phyloP scores from a whole-genome alignment of 306 rosid species.

The Medicago arabica region DNA sequence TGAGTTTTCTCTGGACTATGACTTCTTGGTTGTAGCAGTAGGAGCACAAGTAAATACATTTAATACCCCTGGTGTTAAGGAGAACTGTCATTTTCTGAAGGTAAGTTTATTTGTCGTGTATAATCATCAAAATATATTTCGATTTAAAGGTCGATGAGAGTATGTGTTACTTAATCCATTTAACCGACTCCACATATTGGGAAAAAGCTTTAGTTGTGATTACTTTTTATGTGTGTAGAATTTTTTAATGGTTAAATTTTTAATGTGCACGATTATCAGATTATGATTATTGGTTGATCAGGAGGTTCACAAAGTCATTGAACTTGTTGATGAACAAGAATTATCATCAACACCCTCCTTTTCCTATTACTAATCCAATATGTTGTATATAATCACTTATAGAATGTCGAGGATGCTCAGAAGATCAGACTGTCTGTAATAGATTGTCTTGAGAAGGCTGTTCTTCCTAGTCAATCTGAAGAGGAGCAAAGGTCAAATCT shows the following conservation, averaged over 20 bases:
- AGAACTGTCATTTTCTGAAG: constrained; percentile 92
- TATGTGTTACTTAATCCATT: neutral
- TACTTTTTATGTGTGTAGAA: neutral
- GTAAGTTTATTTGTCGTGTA: constrained; percentile 46
- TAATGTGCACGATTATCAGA: constrained; percentile 10
- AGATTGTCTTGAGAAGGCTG: constrained; percentile 93
- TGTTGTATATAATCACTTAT: constrained; percentile 37
- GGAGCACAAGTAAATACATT: constrained; percentile 97
- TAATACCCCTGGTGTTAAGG: constrained; percentile 88
- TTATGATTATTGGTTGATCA: constrained; percentile 30
- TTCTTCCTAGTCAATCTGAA: constrained; percentile 78
- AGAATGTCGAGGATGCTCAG: constrained; percentile 96
- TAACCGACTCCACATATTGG: neutral
- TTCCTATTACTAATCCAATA: constrained; percentile 11
- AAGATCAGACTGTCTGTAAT: constrained; percentile 80
- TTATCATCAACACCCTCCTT: constrained; percentile 5
- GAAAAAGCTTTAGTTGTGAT: neutral
- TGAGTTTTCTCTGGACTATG: constrained; percentile 81
- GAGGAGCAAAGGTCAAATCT: constrained; percentile 81
- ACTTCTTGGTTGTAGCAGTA: constrained; percentile 77
- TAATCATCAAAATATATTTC: neutral
- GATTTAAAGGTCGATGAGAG: neutral
- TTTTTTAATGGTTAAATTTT: constrained; percentile 4
- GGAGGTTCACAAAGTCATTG: constrained; percentile 28
- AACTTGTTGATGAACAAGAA: constrained; percentile 10